Conservation (phyloP, 805 yeast genomes). For the Lipomyces lipofer region DNA sequence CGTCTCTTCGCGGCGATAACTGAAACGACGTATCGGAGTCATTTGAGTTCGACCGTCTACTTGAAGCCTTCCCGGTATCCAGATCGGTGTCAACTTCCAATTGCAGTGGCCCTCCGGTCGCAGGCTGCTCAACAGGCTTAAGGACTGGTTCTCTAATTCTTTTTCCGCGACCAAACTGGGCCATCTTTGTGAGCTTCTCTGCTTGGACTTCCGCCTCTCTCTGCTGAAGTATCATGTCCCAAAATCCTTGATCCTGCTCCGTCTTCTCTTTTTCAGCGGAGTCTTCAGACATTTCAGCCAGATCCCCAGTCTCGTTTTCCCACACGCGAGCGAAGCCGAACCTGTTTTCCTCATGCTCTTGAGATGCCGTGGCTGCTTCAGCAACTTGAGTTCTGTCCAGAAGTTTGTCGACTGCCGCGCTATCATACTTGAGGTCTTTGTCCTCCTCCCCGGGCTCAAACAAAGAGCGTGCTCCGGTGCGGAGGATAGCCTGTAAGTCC, state of each 20-base stretch:
- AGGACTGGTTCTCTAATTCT: slow-evolving; percentile 9
- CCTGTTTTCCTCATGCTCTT: neutral
- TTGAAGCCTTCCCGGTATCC: neutral
- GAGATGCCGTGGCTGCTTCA: neutral
- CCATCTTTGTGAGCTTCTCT: neutral
- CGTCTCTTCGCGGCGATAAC: neutral
- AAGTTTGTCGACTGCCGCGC: slow-evolving; percentile 67
- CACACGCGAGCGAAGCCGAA: slow-evolving; percentile 23
- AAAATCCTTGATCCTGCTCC: slow-evolving; percentile 16
- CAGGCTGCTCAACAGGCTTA: neutral
- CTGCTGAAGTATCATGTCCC: slow-evolving; percentile 24
- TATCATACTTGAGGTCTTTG: slow-evolving; percentile 60
- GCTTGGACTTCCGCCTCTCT: slow-evolving; percentile 7
- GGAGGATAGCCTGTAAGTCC: slow-evolving; percentile 40
- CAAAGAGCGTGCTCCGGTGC: slow-evolving; percentile 63
- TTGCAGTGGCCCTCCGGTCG: neutral
- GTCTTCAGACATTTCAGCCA: slow-evolving; percentile 5
- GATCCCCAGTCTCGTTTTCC: slow-evolving; percentile 17
- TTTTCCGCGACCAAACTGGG: slow-evolving; percentile 26
- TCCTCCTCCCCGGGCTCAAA: slow-evolving; percentile 47
- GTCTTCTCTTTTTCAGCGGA: slow-evolving; percentile 1
- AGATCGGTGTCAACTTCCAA: neutral
- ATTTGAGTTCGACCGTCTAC: neutral
- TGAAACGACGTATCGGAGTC: neutral
- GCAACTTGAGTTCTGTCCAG: slow-evolving; percentile 64